Conservation (phyloP, 2,329 filamentous ascomycete species). For the Clarireedia monteithiana region DNA sequence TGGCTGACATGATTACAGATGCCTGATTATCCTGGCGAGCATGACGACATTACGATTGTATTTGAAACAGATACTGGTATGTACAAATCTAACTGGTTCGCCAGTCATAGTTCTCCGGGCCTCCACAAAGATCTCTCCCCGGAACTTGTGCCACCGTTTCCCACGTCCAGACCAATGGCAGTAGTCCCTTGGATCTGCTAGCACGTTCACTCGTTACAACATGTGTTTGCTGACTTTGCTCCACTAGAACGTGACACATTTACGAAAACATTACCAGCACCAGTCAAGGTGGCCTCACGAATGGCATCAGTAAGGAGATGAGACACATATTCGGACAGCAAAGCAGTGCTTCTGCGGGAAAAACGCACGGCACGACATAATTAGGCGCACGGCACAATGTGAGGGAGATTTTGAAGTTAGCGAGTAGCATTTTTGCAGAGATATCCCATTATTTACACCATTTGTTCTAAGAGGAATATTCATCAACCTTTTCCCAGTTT, state of each 20-base stretch:
- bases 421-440: conserved; percentile 7
- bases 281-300: conserved; percentile 26
- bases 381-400: conserved; percentile 6
- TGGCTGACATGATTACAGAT: conserved; percentile 33
- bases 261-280: conserved; percentile 28
- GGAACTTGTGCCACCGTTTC: background rate
- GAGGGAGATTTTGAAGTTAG: background rate
- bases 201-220: too few relatives aligned
- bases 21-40: conserved; percentile 82
- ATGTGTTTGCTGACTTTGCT: background rate
- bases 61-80: conserved; percentile 64
- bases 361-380: background rate
- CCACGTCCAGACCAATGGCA: conserved; percentile 5
- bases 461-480: background rate
- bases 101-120: background rate
- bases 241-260: conserved; percentile 26
- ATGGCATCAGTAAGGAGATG: conserved; percentile 29
- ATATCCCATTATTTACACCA: conserved; percentile 1
- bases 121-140: background rate
- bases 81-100: conserved; percentile 1
- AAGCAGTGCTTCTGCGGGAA: background rate
- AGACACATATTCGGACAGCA: conserved; percentile 1
- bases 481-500: background rate
- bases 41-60: conserved; percentile 80
- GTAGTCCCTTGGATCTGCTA: too few relatives aligned